Evolutionary conservation across 2,329 filamentous ascomycete genomes (phyloP).

Genomic region (Cercospora sp.): DNA sequence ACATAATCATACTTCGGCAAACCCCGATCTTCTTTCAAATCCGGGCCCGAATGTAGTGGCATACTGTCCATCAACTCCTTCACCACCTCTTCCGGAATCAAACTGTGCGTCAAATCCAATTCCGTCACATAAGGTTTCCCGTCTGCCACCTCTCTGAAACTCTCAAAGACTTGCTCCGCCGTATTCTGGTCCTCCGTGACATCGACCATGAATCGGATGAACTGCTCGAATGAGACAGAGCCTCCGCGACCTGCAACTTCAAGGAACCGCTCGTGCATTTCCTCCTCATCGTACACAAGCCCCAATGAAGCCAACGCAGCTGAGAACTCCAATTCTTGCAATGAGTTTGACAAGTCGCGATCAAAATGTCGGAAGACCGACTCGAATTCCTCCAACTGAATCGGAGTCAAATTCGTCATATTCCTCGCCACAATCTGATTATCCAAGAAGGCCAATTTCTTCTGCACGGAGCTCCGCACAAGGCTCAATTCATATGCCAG

Average conservation of each 20-base stretch:
- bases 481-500: constrained; percentile 88
- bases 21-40: constrained; percentile 80
- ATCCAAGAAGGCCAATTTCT: constrained; percentile 94
- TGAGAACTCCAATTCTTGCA: constrained; percentile 93
- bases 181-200: constrained; percentile 99
- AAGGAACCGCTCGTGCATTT: constrained; percentile 95
- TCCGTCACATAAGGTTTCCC: constrained; percentile 99
- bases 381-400: constrained; percentile 97
- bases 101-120: constrained; percentile 88
- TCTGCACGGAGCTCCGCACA: constrained; percentile 87
- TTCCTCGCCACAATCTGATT: constrained; percentile 97
- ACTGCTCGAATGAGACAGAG: constrained; percentile 90
- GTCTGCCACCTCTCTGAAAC: constrained; percentile 94
- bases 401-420: constrained; percentile 98
- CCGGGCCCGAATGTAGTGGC: constrained; percentile 78
- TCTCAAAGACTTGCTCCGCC: constrained; percentile 97
- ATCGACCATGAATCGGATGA: constrained; percentile 99
- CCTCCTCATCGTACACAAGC: constrained; percentile 92
- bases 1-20: constrained; percentile 94
- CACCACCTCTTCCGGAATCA: constrained; percentile 96
- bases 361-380: constrained; percentile 98
- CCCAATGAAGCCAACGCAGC: constrained; percentile 93
- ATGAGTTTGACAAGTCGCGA: constrained; percentile 82
- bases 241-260: constrained; percentile 73
- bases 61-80: constrained; percentile 87